Percentiles rank a stretch among this genome's conserved stretches.
phyloP scores from a whole-genome alignment of 148 eudicot genomes.

The Persicaria tinctoria region DNA sequence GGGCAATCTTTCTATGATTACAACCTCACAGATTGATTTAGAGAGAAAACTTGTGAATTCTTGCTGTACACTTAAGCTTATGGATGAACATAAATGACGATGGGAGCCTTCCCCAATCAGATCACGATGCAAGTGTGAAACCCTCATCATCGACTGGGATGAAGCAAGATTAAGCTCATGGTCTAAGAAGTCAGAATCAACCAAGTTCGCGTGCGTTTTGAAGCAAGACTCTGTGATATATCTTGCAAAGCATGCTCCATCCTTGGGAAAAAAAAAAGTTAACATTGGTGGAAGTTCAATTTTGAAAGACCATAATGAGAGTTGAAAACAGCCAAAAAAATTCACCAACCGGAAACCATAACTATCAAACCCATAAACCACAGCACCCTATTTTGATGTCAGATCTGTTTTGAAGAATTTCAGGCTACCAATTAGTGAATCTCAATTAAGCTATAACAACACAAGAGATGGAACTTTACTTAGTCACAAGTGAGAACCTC shows the following conservation, averaged over 20 bases:
- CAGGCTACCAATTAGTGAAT: neutral
- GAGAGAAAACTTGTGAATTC: constrained; percentile 25
- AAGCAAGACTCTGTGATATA: constrained; percentile 45
- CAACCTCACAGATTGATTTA: constrained; percentile 38
- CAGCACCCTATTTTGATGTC: neutral
- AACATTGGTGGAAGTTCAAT: neutral
- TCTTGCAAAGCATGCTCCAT: constrained; percentile 16
- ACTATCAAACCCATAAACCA: neutral
- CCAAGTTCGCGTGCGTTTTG: constrained; percentile 29
- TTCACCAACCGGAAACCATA: neutral
- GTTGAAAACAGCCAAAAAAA: neutral
- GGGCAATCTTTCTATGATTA: constrained; percentile 69
- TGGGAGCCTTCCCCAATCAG: constrained; percentile 91
- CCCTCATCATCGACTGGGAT: neutral
- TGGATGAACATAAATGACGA: constrained; percentile 49
- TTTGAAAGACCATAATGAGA: neutral
- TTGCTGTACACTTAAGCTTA: constrained; percentile 33
- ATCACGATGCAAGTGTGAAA: constrained; percentile 29
- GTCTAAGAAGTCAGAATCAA: constrained; percentile 31
- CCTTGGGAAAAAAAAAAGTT: neutral
- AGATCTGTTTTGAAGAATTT: neutral
- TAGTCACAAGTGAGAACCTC: neutral
- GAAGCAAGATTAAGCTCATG: constrained; percentile 25
- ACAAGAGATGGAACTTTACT: neutral
- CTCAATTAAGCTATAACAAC: neutral